phyloP scores from a whole-genome alignment of 1,284 basidiomycete species.

The Microbotryum violaceum region DNA sequence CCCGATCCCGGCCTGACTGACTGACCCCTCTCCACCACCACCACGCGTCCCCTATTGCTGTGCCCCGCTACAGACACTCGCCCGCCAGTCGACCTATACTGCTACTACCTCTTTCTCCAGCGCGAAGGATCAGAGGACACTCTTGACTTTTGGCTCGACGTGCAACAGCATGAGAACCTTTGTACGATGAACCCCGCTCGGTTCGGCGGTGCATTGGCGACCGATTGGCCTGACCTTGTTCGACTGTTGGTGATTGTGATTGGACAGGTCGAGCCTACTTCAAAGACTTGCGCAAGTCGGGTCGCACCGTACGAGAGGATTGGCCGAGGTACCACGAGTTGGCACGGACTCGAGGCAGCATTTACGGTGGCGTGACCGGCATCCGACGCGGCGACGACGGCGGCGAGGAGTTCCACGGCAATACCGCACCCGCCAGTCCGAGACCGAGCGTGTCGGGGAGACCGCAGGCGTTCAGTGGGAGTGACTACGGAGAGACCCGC shows the following conservation, averaged over 20 bases:
- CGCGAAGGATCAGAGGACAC: conserved; percentile 90
- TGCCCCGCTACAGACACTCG: conserved; percentile 50
- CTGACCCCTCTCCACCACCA: not conserved
- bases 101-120: conserved; percentile 90
- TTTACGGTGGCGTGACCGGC: conserved; percentile 83
- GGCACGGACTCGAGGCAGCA: conserved; percentile 73
- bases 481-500: not conserved
- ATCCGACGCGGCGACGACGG: conserved; percentile 39
- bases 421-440: not conserved
- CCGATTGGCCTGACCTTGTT: not conserved
- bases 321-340: conserved; percentile 97
- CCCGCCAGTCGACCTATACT: conserved; percentile 93
- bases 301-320: conserved; percentile 81
- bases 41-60: not conserved
- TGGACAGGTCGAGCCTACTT: conserved; percentile 74
- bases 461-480: not conserved
- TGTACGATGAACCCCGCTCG: conserved; percentile 39
- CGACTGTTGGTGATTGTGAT: too few species aligned
- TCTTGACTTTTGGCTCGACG: conserved; percentile 97
- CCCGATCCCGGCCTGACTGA: not conserved
- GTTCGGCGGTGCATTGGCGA: not conserved
- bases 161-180: conserved; percentile 97
- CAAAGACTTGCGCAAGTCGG: conserved; percentile 92
- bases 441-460: not conserved
- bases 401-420: not conserved